A percentile compares a stretch with the other conserved stretches of the same genome.
Evolutionary conservation across 306 rosid species (phyloP).

Genomic region (Cicer judaicum): DNA sequence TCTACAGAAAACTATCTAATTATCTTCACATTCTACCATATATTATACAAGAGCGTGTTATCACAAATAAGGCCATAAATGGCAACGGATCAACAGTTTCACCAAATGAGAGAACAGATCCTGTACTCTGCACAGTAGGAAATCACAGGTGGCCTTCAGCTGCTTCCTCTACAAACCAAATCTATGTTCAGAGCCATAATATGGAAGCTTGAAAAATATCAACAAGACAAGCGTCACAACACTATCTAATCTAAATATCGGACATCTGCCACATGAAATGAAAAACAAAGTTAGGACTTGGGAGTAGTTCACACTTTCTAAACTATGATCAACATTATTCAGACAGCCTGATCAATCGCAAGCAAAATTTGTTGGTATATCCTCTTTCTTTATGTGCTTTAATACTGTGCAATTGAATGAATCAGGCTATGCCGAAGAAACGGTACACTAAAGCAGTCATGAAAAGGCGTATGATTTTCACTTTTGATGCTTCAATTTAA

Average conservation of each 20-base stretch:
- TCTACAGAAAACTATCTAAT: slow-evolving; percentile 53
- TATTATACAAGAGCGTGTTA: slow-evolving; percentile 60
- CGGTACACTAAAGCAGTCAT: background rate
- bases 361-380: no score
- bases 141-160: slow-evolving; percentile 45
- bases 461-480: background rate
- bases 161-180: slow-evolving; percentile 33
- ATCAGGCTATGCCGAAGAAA: background rate
- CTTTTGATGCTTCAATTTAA: background rate
- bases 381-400: no score
- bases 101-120: slow-evolving; percentile 40
- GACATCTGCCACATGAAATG: slow-evolving; percentile 37
- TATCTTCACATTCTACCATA: slow-evolving; percentile 56
- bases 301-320: no score
- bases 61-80: slow-evolving; percentile 38
- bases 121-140: slow-evolving; percentile 44
- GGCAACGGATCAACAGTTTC: slow-evolving; percentile 16
- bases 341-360: no score
- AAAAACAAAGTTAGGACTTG: slow-evolving; percentile 5
- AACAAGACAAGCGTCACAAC: slow-evolving; percentile 31
- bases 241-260: slow-evolving; percentile 43
- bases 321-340: no score
- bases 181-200: slow-evolving; percentile 25
- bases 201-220: slow-evolving; percentile 40
- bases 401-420: background rate